phyloP scores from a whole-genome alignment of 2,329 filamentous ascomycete species.

The Fusarium camptoceras region DNA sequence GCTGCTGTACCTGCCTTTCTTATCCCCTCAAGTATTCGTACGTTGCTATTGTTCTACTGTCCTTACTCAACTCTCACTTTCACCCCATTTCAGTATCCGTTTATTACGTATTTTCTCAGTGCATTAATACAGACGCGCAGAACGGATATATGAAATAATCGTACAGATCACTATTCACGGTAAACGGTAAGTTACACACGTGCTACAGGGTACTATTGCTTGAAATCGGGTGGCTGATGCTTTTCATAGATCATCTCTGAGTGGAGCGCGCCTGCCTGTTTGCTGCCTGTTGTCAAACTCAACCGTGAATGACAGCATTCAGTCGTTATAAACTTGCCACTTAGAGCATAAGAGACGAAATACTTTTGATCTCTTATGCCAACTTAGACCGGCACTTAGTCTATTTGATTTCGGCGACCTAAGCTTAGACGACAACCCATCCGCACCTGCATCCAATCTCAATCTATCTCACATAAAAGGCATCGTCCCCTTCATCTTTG shows the following conservation, averaged over 20 bases:
- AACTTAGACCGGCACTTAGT: background rate
- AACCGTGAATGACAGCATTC: background rate
- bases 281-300: slow-evolving; percentile 27
- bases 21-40: background rate
- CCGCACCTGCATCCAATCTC: background rate
- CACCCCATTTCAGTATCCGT: fast-evolving
- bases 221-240: slow-evolving; percentile 2
- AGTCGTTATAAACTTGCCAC: background rate
- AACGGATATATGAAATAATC: background rate
- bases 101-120: background rate
- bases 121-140: background rate
- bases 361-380: background rate
- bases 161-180: background rate
- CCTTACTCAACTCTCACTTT: background rate
- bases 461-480: slow-evolving; percentile 2
- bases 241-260: background rate
- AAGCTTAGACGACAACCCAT: background rate
- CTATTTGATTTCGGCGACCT: background rate
- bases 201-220: background rate
- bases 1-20: background rate
- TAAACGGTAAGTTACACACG: background rate
- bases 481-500: background rate
- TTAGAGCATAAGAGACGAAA: background rate
- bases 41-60: background rate
- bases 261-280: slow-evolving; percentile 37